phyloP scores from a whole-genome alignment of 495 filamentous ascomycete genomes.

The Filosporella fistucella region DNA sequence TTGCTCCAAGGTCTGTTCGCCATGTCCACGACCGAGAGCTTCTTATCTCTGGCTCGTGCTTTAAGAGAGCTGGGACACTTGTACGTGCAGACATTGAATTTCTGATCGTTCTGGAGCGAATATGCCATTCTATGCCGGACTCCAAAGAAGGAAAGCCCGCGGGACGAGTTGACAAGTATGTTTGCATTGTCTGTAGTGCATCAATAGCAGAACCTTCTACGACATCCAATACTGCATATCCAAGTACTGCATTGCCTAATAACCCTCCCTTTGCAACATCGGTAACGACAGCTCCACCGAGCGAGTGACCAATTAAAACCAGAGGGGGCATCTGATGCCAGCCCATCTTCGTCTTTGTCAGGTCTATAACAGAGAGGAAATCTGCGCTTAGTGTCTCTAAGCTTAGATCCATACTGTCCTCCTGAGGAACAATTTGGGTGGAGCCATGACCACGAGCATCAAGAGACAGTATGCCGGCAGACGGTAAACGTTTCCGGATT shows the following conservation, averaged over 20 bases:
- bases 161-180: slow-evolving; percentile 82
- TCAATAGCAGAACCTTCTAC: slow-evolving; percentile 87
- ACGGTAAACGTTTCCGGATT: slow-evolving; percentile 71
- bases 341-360: slow-evolving; percentile 57
- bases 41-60: slow-evolving; percentile 14
- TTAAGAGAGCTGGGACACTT: slow-evolving; percentile 81
- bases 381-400: slow-evolving; percentile 70
- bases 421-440: slow-evolving; percentile 41
- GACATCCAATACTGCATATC: slow-evolving; percentile 90
- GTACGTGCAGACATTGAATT: slow-evolving; percentile 74
- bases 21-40: slow-evolving; percentile 60
- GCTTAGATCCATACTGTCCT: slow-evolving; percentile 50
- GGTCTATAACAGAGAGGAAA: slow-evolving; percentile 60
- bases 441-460: slow-evolving; percentile 87
- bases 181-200: slow-evolving; percentile 91
- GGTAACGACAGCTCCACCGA: slow-evolving; percentile 93
- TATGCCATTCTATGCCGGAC: slow-evolving; percentile 91
- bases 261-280: slow-evolving; percentile 65
- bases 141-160: slow-evolving; percentile 66
- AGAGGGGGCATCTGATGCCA: slow-evolving; percentile 73
- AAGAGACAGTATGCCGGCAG: slow-evolving; percentile 75
- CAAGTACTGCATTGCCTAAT: slow-evolving; percentile 66
- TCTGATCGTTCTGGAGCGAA: slow-evolving; percentile 82
- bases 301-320: slow-evolving; percentile 86
- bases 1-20: slow-evolving; percentile 79